Evolutionary conservation across 192 early-diverging fungal genomes (phyloP).

Genomic region (Backusella sp.): DNA sequence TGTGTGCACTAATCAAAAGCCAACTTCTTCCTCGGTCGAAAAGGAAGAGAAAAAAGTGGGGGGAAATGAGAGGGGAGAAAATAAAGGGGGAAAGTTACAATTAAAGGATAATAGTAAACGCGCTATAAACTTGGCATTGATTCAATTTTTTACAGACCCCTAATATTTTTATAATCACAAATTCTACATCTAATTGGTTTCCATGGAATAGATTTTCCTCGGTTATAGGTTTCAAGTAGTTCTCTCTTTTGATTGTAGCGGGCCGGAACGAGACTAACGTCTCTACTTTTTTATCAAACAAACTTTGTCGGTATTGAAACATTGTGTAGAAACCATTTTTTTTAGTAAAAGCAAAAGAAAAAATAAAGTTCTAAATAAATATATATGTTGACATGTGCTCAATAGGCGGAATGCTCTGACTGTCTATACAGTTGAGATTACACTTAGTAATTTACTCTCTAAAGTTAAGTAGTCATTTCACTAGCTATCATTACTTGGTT

Average conservation of each 20-base stretch:
- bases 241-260: not conserved
- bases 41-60: not conserved
- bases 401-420: not conserved
- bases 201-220: not conserved
- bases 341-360: not conserved
- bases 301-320: not conserved
- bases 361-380: not conserved
- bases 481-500: not conserved
- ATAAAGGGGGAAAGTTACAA: not conserved
- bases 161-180: not conserved
- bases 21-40: not conserved
- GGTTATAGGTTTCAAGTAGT: not conserved
- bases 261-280: not conserved
- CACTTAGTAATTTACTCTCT: not conserved
- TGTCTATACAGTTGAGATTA: not conserved
- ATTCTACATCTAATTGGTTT: not conserved
- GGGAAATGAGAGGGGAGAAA: not conserved
- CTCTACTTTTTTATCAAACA: not conserved
- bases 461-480: not conserved
- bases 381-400: not conserved
- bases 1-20: no score
- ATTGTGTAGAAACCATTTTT: not conserved
- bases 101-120: not conserved
- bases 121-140: not conserved
- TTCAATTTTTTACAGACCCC: not conserved